Conservation (phyloP, 164 flowering plant species). For the Stephania japonica region DNA sequence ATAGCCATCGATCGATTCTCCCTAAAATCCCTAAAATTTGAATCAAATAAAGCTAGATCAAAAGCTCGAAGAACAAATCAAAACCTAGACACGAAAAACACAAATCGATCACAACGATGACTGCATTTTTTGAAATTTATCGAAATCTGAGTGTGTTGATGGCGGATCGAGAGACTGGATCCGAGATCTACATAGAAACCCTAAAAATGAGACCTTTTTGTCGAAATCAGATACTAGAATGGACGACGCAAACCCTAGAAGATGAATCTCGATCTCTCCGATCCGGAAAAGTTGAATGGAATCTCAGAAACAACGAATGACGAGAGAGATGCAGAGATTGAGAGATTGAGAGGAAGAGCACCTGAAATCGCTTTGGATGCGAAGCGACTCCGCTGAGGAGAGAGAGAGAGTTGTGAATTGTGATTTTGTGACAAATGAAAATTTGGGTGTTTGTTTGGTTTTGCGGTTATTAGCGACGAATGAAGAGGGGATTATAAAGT, state of each 20-base stretch:
- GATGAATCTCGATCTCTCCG: not conserved
- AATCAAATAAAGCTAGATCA: not conserved
- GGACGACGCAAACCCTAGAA: conserved; percentile 6
- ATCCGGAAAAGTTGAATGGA: not conserved
- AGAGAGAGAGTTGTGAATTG: not conserved
- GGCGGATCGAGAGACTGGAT: not conserved
- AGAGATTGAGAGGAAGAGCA: not conserved
- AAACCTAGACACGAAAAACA: not conserved
- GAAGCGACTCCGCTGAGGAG: not conserved
- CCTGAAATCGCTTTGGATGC: conserved; percentile 2
- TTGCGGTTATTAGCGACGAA: not conserved
- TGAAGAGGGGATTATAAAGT: not conserved
- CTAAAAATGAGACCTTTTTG: not conserved
- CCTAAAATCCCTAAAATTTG: not conserved
- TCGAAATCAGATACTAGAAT: not conserved
- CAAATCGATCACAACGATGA: not conserved
- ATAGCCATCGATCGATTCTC: conserved; percentile 44
- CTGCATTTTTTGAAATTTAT: too few relatives aligned
- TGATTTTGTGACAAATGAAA: not conserved
- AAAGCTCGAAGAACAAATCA: not conserved
- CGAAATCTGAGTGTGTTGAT: not conserved
- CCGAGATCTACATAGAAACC: conserved; percentile 12
- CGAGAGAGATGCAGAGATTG: not conserved
- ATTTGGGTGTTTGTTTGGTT: not conserved
- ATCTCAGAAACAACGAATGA: not conserved